phyloP scores from a whole-genome alignment of 2,329 filamentous ascomycete genomes.

The Penicillium janthinellum region DNA sequence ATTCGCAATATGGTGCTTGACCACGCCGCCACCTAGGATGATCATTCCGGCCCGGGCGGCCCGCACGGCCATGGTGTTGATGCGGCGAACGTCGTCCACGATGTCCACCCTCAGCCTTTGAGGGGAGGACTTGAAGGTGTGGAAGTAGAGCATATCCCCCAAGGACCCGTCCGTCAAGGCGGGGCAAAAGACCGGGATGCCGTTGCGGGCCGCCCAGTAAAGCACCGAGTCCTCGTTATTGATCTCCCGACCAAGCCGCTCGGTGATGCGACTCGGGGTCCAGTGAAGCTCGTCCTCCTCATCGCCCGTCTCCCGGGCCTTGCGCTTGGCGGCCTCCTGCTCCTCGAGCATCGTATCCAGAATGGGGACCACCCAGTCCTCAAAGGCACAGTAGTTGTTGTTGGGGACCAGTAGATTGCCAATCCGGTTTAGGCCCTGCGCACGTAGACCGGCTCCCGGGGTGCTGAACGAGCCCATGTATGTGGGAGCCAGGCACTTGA shows the following conservation, averaged over 20 bases:
- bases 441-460: constrained; percentile 73
- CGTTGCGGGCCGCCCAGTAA: constrained; percentile 97
- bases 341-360: constrained; percentile 92
- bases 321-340: constrained; percentile 76
- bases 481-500: constrained; percentile 94
- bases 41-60: constrained; percentile 93
- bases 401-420: constrained; percentile 96
- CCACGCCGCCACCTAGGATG: constrained; percentile 87
- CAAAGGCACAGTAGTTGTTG: constrained; percentile 94
- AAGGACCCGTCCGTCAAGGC: constrained; percentile 93
- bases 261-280: constrained; percentile 92
- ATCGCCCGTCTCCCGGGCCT: constrained; percentile 42
- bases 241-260: constrained; percentile 88
- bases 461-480: constrained; percentile 87
- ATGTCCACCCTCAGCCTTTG: constrained; percentile 83
- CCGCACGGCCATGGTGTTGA: constrained; percentile 88
- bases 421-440: constrained; percentile 89
- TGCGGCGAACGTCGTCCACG: constrained; percentile 86
- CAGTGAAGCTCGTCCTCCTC: constrained; percentile 74
- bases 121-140: constrained; percentile 89
- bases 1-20: constrained; percentile 99
- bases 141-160: constrained; percentile 98
- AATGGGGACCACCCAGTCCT: constrained; percentile 96
- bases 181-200: constrained; percentile 96
- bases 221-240: constrained; percentile 88